Base-by-base conservation (phyloP, 2,329 filamentous ascomycete genomes). In the Fusarium pilosicola region DNA sequence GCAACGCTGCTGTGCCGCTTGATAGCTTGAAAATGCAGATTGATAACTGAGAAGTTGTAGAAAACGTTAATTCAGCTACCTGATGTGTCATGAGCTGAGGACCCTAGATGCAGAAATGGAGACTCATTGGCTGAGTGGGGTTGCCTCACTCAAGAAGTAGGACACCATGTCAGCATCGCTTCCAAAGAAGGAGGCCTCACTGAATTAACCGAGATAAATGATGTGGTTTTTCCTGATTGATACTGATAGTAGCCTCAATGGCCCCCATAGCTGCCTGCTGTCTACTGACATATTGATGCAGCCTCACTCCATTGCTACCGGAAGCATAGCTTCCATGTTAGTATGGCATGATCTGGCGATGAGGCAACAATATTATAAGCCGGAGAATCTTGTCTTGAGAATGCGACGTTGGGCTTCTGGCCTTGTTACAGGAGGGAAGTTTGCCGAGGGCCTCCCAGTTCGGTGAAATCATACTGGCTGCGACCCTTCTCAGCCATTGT, bases 331-430 rank as follows among this genome's bases (percentile, higher is more conserved):
- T 36, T 17, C 4, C 5, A 54, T 24, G 14, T 17, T 22, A 3
- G 11, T 36, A n/a, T 17, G 34, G 3, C 6, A 7, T 54, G 51
- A 13, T 28, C 10, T 12, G 34, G 12, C 4, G 6, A 17, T 9
- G 5, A 38, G 18, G 5, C 4, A 3, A 13, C 7, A 22, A 6
- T 10, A 28, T 36, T 8, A 9, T 28, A 18, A 11, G 7, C 18
- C 3, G 5, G n/a, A 18, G 7, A 2, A 6, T 12, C 6, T 17
- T 17, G 0, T 38, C 5, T 17, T 18, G 7, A 26, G 13, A 54
- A 26, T 38, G 5, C 5, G 20, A 6, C 0, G 14, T 2, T 17
- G 11, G 7, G 11, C 24, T 17, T 3, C 1, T 13, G 13, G 14
- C 17, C 5, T 2, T 10, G 14, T 28, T 7, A 0, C 3, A 0